Percentiles rank a stretch among this genome's conserved stretches.
phyloP scores from a whole-genome alignment of 768 basidiomycete genomes.

The Tubosaeta brunneosetosa region DNA sequence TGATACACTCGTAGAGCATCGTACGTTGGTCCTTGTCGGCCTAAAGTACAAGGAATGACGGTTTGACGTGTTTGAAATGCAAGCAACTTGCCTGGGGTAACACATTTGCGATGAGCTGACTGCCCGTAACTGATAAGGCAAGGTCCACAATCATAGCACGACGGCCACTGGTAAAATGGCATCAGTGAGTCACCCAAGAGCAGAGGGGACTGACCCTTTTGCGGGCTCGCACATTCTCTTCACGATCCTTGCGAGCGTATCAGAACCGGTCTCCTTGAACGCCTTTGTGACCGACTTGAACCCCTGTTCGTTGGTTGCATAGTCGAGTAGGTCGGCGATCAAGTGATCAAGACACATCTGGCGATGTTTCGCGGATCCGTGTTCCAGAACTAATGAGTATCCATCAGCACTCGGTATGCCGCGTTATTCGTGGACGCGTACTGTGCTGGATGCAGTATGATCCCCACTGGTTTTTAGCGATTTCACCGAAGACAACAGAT shows the following conservation, averaged over 20 bases:
- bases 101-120: slow-evolving; percentile 80
- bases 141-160: slow-evolving; percentile 85
- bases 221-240: slow-evolving; percentile 84
- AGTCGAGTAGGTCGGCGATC: slow-evolving; percentile 70
- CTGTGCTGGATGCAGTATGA: slow-evolving; percentile 85
- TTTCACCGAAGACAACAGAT: slow-evolving; percentile 60
- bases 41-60: slow-evolving; percentile 33
- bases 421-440: slow-evolving; percentile 34
- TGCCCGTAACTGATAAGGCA: slow-evolving; percentile 77
- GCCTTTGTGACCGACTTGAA: slow-evolving; percentile 84
- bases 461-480: slow-evolving; percentile 86
- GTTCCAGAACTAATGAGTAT: slow-evolving; percentile 62
- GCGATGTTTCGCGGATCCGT: slow-evolving; percentile 72
- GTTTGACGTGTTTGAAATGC: neutral
- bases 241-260: slow-evolving; percentile 68
- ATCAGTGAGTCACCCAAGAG: slow-evolving; percentile 1
- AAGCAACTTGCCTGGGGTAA: slow-evolving; percentile 58
- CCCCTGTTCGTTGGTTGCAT: slow-evolving; percentile 81
- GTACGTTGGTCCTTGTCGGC: slow-evolving; percentile 85
- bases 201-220: slow-evolving; percentile 49
- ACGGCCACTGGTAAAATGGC: slow-evolving; percentile 48
- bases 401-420: slow-evolving; percentile 2
- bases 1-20: slow-evolving; percentile 77
- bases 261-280: slow-evolving; percentile 77
- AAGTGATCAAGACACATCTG: slow-evolving; percentile 76